phyloP scores from a whole-genome alignment of 2,329 filamentous ascomycete species.

The Daldinia sp. region DNA sequence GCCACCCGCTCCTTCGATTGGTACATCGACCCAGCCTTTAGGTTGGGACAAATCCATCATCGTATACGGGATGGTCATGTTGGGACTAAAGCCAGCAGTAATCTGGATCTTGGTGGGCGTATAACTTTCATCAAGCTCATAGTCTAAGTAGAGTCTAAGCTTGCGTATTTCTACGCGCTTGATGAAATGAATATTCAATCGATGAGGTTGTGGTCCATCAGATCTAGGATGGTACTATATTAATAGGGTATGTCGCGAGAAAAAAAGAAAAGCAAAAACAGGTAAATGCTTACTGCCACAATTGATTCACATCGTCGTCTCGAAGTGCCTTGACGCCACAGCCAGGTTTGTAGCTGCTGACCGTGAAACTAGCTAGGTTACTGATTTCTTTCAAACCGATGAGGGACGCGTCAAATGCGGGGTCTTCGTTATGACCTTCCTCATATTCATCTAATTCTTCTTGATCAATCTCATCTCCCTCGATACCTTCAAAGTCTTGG shows the following conservation, averaged over 20 bases:
- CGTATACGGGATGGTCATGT: constrained; percentile 89
- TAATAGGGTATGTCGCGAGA: background rate
- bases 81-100: constrained; percentile 86
- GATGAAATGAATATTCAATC: constrained; percentile 85
- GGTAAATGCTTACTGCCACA: constrained; percentile 73
- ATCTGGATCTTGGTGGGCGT: constrained; percentile 94
- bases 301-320: constrained; percentile 74
- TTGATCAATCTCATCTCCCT: constrained; percentile 45
- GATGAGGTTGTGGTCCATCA: constrained; percentile 84
- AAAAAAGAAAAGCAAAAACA: background rate
- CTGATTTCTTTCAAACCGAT: constrained; percentile 81
- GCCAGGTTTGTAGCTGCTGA: constrained; percentile 82
- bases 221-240: constrained; percentile 58
- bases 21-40: constrained; percentile 89
- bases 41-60: constrained; percentile 81
- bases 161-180: constrained; percentile 81
- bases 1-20: constrained; percentile 62
- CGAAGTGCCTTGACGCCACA: constrained; percentile 80
- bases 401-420: constrained; percentile 60
- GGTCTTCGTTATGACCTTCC: constrained; percentile 49
- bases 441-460: constrained; percentile 51
- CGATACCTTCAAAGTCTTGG: constrained; percentile 32
- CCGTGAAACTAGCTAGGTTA: constrained; percentile 83
- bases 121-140: constrained; percentile 92
- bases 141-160: constrained; percentile 88